Conservation (phyloP, 2,329 filamentous ascomycete genomes). For the Fusarium hostae region DNA sequence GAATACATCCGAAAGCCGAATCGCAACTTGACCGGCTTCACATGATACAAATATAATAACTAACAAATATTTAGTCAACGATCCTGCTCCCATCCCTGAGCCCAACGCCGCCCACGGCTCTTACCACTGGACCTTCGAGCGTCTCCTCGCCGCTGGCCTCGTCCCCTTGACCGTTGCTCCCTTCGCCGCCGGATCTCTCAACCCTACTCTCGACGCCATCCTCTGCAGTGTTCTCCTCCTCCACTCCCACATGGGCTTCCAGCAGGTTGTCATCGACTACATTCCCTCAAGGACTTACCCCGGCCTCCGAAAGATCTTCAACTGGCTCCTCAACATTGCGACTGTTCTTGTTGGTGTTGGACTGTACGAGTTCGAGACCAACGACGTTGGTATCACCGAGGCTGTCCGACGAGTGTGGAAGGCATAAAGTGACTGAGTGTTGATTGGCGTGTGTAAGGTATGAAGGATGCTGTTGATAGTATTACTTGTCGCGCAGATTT, state of each 20-base stretch:
- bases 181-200: slow-evolving; percentile 90
- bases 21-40: slow-evolving; percentile 24
- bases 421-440: slow-evolving; percentile 62
- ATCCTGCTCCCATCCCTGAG: slow-evolving; percentile 79
- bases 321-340: slow-evolving; percentile 81
- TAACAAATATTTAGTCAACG: slow-evolving; percentile 73
- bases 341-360: slow-evolving; percentile 87
- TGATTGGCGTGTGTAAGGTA: slow-evolving; percentile 7
- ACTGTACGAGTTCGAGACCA: slow-evolving; percentile 98
- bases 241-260: slow-evolving; percentile 96
- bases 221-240: slow-evolving; percentile 85
- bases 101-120: slow-evolving; percentile 84
- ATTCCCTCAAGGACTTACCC: slow-evolving; percentile 79
- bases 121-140: slow-evolving; percentile 99
- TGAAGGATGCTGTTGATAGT: slow-evolving; percentile 27
- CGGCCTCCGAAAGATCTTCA: slow-evolving; percentile 71
- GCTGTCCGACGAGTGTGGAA: slow-evolving; percentile 89
- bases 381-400: slow-evolving; percentile 94
- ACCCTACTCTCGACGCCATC: slow-evolving; percentile 87
- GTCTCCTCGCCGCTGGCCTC: slow-evolving; percentile 80
- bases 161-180: slow-evolving; percentile 89
- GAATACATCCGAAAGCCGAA: slow-evolving; percentile 25
- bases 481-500: slow-evolving; percentile 37
- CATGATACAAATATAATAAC: slow-evolving; percentile 30
- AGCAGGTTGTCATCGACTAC: slow-evolving; percentile 92